These are phyloP conservation scores for Gaultheria prostrata DNA, from an alignment of 148 eudicot species.

Conservation along the genomic window DNA sequence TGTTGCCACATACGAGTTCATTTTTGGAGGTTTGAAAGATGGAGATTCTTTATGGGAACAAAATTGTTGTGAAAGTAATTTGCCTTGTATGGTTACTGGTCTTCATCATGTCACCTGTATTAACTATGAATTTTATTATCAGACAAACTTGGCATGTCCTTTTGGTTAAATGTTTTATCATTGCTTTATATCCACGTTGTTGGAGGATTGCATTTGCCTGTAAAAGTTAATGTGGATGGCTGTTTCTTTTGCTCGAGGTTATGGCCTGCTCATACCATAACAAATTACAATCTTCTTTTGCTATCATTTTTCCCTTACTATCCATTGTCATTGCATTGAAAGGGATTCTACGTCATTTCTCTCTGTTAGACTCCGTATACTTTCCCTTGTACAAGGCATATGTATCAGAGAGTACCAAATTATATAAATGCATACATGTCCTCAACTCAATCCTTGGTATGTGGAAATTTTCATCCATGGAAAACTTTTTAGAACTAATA, in stretches of 20 bases:
- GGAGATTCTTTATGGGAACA: not conserved
- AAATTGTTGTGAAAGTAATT: not conserved
- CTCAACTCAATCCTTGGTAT: not conserved
- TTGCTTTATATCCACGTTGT: slow-evolving; percentile 1
- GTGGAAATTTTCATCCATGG: not conserved
- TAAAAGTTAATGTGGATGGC: not conserved
- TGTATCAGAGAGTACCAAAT: not conserved
- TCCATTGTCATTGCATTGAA: not conserved
- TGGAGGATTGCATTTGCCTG: not conserved
- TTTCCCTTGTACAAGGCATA: not conserved
- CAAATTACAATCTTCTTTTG: not conserved
- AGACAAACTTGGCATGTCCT: not conserved
- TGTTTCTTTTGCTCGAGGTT: not conserved
- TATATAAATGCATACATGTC: not conserved
- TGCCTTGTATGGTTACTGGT: not conserved
- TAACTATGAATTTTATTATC: not conserved
- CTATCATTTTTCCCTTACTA: not conserved
- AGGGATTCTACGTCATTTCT: not conserved
- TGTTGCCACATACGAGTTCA: not conserved
- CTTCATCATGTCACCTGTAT: not conserved
- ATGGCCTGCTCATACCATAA: not conserved
- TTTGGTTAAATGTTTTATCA: not conserved
- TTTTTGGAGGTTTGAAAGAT: not conserved
- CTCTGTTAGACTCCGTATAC: not conserved
- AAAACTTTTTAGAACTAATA: not conserved